Conservation (phyloP, 2,329 filamentous ascomycete species). For the Fusarium scirpi region DNA sequence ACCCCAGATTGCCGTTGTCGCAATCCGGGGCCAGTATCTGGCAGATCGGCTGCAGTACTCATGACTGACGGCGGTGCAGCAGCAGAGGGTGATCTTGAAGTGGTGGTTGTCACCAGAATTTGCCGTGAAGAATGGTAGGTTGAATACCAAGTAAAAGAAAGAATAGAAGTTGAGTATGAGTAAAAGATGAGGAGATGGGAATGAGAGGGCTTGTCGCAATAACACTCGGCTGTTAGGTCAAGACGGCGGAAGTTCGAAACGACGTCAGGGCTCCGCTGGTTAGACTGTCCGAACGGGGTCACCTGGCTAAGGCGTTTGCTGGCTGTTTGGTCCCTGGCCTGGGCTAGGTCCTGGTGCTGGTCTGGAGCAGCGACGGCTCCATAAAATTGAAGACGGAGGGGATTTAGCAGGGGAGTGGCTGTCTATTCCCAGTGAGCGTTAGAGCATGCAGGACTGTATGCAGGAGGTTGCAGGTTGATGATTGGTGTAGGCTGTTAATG, state of each 20-base stretch:
- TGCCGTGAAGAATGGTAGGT: background rate
- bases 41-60: conserved; percentile 50
- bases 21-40: conserved; percentile 44
- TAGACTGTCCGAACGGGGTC: conserved; percentile 27
- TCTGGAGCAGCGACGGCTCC: conserved; percentile 20
- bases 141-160: conserved; percentile 8
- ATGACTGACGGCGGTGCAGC: conserved; percentile 39
- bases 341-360: conserved; percentile 15
- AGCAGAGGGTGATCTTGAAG: conserved; percentile 5
- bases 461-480: conserved; percentile 31
- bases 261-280: conserved; percentile 49
- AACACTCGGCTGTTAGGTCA: conserved; percentile 35
- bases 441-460: conserved; percentile 12
- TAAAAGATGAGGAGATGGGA: conserved; percentile 26
- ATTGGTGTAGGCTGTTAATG: conserved; percentile 21
- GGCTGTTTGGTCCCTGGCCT: conserved; percentile 18
- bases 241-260: conserved; percentile 24
- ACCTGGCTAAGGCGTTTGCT: conserved; percentile 24
- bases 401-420: conserved; percentile 23
- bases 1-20: conserved; percentile 48
- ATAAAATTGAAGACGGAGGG: conserved; percentile 23
- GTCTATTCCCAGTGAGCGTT: conserved; percentile 17
- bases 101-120: background rate
- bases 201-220: conserved; percentile 23
- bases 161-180: conserved; percentile 7